Percentiles rank a stretch among this genome's conserved stretches.
phyloP scores from a whole-genome alignment of 768 basidiomycete genomes.

The Boletus pseudopeckii region DNA sequence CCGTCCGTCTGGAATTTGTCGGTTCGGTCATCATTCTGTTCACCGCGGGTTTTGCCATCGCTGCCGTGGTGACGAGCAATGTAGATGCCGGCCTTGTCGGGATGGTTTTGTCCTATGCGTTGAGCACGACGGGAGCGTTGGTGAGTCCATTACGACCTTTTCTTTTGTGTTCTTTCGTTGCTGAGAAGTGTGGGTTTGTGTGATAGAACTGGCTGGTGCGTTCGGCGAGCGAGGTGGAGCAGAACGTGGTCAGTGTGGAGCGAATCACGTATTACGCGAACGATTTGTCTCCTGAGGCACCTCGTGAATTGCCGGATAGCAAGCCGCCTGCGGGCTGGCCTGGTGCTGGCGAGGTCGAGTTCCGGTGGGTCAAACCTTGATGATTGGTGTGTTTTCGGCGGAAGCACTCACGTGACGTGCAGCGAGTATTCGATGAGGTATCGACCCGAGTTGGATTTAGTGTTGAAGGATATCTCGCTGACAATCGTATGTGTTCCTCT shows the following conservation, averaged over 20 bases:
- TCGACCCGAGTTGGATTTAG: slow-evolving; percentile 73
- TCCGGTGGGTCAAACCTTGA: slow-evolving; percentile 45
- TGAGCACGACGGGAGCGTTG: slow-evolving; percentile 79
- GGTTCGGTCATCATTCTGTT: slow-evolving; percentile 77
- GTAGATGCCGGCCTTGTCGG: slow-evolving; percentile 90
- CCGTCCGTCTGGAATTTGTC: slow-evolving; percentile 79
- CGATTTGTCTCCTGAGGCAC: slow-evolving; percentile 69
- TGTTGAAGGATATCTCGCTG: slow-evolving; percentile 73
- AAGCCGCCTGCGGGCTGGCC: slow-evolving; percentile 70
- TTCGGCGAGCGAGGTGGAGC: slow-evolving; percentile 83
- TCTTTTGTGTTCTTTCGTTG: background rate
- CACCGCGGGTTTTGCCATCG: slow-evolving; percentile 62
- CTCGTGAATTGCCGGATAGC: slow-evolving; percentile 59
- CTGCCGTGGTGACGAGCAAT: slow-evolving; percentile 67
- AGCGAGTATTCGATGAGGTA: slow-evolving; percentile 78
- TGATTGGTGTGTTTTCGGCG: background rate
- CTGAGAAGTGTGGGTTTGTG: background rate
- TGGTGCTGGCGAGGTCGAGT: slow-evolving; percentile 64
- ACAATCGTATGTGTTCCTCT: slow-evolving; percentile 47
- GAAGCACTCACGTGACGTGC: background rate
- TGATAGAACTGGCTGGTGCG: slow-evolving; percentile 77
- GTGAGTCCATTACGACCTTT: slow-evolving; percentile 39
- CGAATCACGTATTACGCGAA: slow-evolving; percentile 77
- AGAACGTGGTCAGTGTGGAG: slow-evolving; percentile 87
- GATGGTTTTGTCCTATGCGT: slow-evolving; percentile 77